These are phyloP conservation scores for Coniochaeta sp. DNA, from an alignment of 2,329 filamentous ascomycete species.

Conservation along the genomic window DNA sequence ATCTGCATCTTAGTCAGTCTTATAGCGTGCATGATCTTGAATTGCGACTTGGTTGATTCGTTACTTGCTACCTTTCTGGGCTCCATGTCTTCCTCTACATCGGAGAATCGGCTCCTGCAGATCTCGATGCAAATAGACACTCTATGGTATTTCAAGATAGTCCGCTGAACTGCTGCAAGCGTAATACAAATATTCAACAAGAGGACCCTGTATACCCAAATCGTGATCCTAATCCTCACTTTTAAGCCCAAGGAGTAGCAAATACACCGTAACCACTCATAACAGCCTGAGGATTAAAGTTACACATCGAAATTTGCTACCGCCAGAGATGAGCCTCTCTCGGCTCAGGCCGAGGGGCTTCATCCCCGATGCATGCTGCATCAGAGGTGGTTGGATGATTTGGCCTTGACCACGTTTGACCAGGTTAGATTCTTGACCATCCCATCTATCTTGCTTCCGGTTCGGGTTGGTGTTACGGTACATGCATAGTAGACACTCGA, in stretches of 20 bases:
- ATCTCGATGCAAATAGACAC: not conserved
- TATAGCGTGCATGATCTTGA: not conserved
- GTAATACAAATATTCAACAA: not conserved
- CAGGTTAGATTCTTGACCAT: no score
- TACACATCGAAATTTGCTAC: not conserved
- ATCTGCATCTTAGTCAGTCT: not conserved
- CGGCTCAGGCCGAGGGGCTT: not conserved
- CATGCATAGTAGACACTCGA: no score
- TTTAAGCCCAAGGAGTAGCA: not conserved
- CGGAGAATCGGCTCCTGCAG: not conserved
- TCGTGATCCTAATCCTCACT: not conserved
- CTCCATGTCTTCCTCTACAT: not conserved
- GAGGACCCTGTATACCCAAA: not conserved
- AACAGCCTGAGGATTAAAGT: not conserved
- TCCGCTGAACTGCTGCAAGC: not conserved
- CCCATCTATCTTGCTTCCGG: no score
- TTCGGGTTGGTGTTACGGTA: no score
- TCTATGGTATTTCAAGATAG: not conserved
- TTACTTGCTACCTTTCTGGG: not conserved
- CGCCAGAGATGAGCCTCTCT: constrained; percentile 12
- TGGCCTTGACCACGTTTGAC: not conserved
- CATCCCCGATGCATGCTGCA: not conserved
- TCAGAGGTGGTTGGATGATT: not conserved
- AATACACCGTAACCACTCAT: not conserved
- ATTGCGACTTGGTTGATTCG: not conserved